Evolutionary conservation across 352 stramenopile species (phyloP), one percentile per base, ranked within the genome.

Genomic region (Phytophthora sojae): DNA sequence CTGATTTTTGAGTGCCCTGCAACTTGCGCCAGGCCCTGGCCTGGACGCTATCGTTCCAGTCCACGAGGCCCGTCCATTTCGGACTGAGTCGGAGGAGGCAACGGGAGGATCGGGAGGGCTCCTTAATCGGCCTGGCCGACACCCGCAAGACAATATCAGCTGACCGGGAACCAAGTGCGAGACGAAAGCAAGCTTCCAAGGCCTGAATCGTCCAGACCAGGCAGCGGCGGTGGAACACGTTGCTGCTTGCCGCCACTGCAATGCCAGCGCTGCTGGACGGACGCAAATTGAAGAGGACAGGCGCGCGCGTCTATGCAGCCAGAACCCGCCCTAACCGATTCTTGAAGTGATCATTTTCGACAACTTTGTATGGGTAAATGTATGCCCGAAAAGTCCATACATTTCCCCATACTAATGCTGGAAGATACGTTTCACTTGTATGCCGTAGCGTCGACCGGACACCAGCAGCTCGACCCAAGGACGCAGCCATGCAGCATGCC

Each of bases 251-350:
- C 25, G 25, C 32, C 6, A 37, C 32, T 11, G 32, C 32, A 37
- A 37, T 37, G 32, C 32, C 25, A 26, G 25, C 25, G 25, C 25
- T 26, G 25, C 25, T 26, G 25, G 25, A 26, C 25, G 25, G 25
- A 26, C 25, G 25, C 14, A 47, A 47, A 19, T 49, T 49, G 39
- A 49, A 52, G n/a, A 52, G 45, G 45, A 52, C 45, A 52, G 45
- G 45, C 45, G 45, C 45, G n/a, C 45, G 19, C 26, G 45, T 52
- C 45, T 52, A 29, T 52, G 45, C 21, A 52, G 19, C 45, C n/a
- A 52, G 7, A 19, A 8, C 42, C 12, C 42, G 39, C 17, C 17
- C 39, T 47, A 47, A 3, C 12, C 39, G 39, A 47, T 47, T 47
- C 39, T 47, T 47, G 39, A 47, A 47, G 39, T n/a, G 39, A 47